phyloP scores from a whole-genome alignment of 1,284 basidiomycete species.

The Tetrapyrgos nigripes region DNA sequence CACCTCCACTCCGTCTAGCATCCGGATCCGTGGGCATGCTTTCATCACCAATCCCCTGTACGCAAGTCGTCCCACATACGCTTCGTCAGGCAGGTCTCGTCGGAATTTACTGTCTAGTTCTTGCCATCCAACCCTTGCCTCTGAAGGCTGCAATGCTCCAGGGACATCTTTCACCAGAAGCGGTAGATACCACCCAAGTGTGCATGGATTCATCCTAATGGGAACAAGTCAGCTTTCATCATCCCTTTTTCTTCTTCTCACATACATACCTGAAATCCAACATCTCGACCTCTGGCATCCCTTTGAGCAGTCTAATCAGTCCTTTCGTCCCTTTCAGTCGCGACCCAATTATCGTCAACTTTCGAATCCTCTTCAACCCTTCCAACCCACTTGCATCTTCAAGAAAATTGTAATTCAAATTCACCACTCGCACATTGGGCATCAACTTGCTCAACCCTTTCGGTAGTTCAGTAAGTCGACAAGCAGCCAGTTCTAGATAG shows the following conservation, averaged over 20 bases:
- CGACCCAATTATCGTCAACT: slow-evolving; percentile 87
- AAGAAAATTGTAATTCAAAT: slow-evolving; percentile 96
- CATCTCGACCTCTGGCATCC: slow-evolving; percentile 83
- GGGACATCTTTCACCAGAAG: slow-evolving; percentile 75
- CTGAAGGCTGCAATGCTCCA: slow-evolving; percentile 71
- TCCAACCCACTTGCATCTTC: slow-evolving; percentile 71
- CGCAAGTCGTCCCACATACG: slow-evolving; percentile 83
- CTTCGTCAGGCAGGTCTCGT: slow-evolving; percentile 85
- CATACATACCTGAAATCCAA: slow-evolving; percentile 86
- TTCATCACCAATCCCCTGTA: slow-evolving; percentile 90
- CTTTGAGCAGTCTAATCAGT: slow-evolving; percentile 72
- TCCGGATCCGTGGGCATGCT: slow-evolving; percentile 66
- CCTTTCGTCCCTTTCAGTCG: slow-evolving; percentile 74
- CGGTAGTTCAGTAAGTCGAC: slow-evolving; percentile 83
- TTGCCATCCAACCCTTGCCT: slow-evolving; percentile 56
- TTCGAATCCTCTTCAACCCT: slow-evolving; percentile 79
- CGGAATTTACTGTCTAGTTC: slow-evolving; percentile 87
- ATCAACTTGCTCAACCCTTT: slow-evolving; percentile 66
- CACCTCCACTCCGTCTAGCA: slow-evolving; percentile 86
- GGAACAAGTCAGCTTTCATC: background rate
- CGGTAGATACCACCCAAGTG: slow-evolving; percentile 93
- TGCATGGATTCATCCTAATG: slow-evolving; percentile 88
- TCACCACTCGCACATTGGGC: slow-evolving; percentile 92
- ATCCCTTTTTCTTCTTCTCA: background rate
- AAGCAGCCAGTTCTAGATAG: slow-evolving; percentile 94